Evolutionary conservation across 805 yeast species (phyloP).

Genomic region (Candida ficus): DNA sequence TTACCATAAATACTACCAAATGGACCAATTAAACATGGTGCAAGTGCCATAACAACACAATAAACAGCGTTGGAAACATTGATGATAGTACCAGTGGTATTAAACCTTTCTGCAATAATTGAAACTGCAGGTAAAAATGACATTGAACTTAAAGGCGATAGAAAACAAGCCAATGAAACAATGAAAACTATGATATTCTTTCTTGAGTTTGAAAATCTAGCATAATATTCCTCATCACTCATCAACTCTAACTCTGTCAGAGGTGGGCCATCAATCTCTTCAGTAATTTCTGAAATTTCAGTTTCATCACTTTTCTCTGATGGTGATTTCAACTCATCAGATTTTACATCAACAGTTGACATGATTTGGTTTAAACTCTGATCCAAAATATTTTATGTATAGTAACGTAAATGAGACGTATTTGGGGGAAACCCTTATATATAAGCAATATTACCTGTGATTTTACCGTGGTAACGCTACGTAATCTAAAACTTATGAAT

Average conservation of each 20-base stretch:
- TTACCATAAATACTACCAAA: slow-evolving; percentile 49
- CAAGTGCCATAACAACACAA: slow-evolving; percentile 45
- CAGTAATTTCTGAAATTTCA: too few species aligned
- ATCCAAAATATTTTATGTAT: too few species aligned
- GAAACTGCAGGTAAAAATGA: slow-evolving; percentile 49
- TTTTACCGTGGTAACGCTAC: too few species aligned
- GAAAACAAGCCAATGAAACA: slow-evolving; percentile 34
- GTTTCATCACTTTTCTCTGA: too few species aligned
- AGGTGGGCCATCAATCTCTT: background rate
- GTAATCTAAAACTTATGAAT: too few species aligned
- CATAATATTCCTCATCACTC: slow-evolving; percentile 12
- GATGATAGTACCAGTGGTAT: slow-evolving; percentile 41
- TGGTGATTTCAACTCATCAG: too few species aligned
- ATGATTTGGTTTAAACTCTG: too few species aligned
- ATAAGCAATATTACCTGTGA: too few species aligned
- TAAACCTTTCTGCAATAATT: slow-evolving; percentile 39
- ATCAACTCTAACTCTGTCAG: slow-evolving; percentile 7
- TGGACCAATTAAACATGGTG: slow-evolving; percentile 48
- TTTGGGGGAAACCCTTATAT: too few species aligned
- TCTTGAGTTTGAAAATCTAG: slow-evolving; percentile 17
- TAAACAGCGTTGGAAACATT: slow-evolving; percentile 46
- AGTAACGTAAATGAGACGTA: too few species aligned
- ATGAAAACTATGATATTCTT: slow-evolving; percentile 26
- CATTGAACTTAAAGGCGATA: slow-evolving; percentile 39
- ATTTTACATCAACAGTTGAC: too few species aligned